A percentile compares a stretch with the other conserved stretches of the same genome.
phyloP scores from a whole-genome alignment of 2,329 filamentous ascomycete genomes.

The Emergomyces africanus region DNA sequence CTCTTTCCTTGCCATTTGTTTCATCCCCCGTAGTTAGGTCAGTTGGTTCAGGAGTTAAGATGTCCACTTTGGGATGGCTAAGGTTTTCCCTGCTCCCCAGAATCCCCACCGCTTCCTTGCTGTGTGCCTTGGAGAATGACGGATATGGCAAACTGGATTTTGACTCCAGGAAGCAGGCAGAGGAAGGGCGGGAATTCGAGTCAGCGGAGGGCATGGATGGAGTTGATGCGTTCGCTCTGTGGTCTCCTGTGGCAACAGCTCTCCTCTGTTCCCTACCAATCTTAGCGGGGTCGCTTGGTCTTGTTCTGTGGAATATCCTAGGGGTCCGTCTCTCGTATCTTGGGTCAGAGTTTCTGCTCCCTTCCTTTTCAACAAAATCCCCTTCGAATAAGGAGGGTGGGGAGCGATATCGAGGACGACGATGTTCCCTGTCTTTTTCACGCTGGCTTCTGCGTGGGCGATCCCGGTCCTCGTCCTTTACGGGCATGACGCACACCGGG shows the following conservation, averaged over 20 bases:
- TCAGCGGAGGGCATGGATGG: constrained; percentile 9
- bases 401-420: constrained; percentile 17
- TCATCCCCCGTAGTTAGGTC: constrained; percentile 47
- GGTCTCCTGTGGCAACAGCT: constrained; percentile 22
- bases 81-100: constrained; percentile 51
- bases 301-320: constrained; percentile 20
- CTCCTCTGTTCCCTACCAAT: constrained; percentile 12
- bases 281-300: constrained; percentile 4
- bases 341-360: constrained; percentile 2
- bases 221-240: background rate
- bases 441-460: constrained; percentile 18
- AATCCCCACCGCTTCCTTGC: constrained; percentile 68
- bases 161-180: constrained; percentile 29
- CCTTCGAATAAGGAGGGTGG: constrained; percentile 13
- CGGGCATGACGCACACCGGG: constrained; percentile 20
- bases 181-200: constrained; percentile 2
- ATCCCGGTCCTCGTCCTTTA: constrained; percentile 22
- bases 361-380: background rate
- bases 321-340: constrained; percentile 13
- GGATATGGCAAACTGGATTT: constrained; percentile 57
- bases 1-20: constrained; percentile 13
- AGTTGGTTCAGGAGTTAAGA: constrained; percentile 59
- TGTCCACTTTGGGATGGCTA: constrained; percentile 20
- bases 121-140: constrained; percentile 77
- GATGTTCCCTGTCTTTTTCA: constrained; percentile 16